Conservation (phyloP, 1,284 basidiomycete genomes). For the Sporisorium sorghi region DNA sequence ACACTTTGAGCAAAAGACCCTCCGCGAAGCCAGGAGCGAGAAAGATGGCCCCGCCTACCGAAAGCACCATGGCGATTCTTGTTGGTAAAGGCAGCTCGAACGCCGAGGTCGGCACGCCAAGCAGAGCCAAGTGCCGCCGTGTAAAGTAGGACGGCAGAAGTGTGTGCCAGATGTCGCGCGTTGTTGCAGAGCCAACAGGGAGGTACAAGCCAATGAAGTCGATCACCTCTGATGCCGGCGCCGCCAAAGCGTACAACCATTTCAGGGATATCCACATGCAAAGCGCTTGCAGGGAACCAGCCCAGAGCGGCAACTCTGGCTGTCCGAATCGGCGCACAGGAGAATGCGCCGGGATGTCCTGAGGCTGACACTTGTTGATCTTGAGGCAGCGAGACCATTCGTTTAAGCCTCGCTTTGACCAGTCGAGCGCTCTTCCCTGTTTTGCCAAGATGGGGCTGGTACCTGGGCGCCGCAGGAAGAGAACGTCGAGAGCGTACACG, state of each 20-base stretch:
- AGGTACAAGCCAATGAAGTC: slow-evolving; percentile 29
- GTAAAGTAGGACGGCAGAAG: slow-evolving; percentile 14
- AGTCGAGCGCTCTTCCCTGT: slow-evolving; percentile 40
- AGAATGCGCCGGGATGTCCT: slow-evolving; percentile 25
- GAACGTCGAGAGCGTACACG: slow-evolving; percentile 29
- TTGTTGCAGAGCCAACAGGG: slow-evolving; percentile 12
- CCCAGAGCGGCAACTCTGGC: slow-evolving; percentile 24
- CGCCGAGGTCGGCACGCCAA: slow-evolving; percentile 13
- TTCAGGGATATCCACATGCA: slow-evolving; percentile 13
- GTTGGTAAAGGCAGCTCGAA: slow-evolving; percentile 31
- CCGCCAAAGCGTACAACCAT: slow-evolving; percentile 32
- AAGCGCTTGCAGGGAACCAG: slow-evolving; percentile 13
- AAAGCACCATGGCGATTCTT: slow-evolving; percentile 3
- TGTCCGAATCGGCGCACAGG: slow-evolving; percentile 44
- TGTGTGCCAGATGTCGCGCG: slow-evolving; percentile 8
- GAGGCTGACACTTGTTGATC: slow-evolving; percentile 18
- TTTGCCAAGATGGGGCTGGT: slow-evolving; percentile 20
- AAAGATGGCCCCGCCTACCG: slow-evolving; percentile 23
- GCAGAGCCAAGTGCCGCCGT: slow-evolving; percentile 5
- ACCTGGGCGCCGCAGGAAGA: slow-evolving; percentile 20
- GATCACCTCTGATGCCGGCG: slow-evolving; percentile 21
- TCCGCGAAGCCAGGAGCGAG: slow-evolving; percentile 19
- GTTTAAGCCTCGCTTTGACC: slow-evolving; percentile 32
- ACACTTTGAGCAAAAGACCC: slow-evolving; percentile 16
- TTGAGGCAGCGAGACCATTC: slow-evolving; percentile 33